Conservation (phyloP, 2,329 filamentous ascomycete species). For the Claviceps lovelessii region DNA sequence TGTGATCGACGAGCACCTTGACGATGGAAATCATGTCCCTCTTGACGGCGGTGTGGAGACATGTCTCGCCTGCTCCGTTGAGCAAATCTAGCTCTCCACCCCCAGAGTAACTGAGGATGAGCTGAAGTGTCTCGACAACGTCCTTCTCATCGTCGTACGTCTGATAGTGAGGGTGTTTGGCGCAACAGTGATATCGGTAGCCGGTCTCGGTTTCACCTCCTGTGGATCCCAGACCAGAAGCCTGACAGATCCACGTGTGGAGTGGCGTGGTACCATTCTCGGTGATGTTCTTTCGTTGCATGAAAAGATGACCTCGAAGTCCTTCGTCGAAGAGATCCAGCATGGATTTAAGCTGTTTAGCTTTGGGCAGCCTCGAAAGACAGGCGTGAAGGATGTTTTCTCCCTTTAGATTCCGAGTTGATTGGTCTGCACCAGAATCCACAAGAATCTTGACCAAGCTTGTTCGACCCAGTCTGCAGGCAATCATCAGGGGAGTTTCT, state of each 20-base stretch:
- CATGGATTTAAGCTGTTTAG: conserved; percentile 28
- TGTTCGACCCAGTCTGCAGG: conserved; percentile 41
- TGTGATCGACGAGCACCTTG: conserved; percentile 35
- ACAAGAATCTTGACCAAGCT: conserved; percentile 48
- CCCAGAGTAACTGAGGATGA: conserved; percentile 41
- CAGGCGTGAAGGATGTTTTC: conserved; percentile 57
- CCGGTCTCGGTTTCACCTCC: conserved; percentile 4
- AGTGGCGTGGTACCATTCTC: conserved; percentile 48
- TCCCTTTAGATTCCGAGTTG: conserved; percentile 42
- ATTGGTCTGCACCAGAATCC: conserved; percentile 54
- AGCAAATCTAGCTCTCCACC: conserved; percentile 42
- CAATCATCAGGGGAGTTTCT: conserved; percentile 54
- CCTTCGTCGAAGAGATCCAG: conserved; percentile 43
- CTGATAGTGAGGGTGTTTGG: conserved; percentile 1
- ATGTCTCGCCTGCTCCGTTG: conserved; percentile 50
- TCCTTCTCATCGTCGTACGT: conserved; percentile 16
- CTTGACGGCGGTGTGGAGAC: conserved; percentile 43
- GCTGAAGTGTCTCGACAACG: conserved; percentile 27
- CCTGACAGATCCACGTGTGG: conserved; percentile 38
- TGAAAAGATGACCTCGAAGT: conserved; percentile 42
- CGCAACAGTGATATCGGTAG: conserved; percentile 4
- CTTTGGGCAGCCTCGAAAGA: conserved; percentile 18
- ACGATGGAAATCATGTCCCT: conserved; percentile 21
- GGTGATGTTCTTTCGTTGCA: conserved; percentile 38
- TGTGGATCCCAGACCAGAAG: conserved; percentile 8